phyloP scores from a whole-genome alignment of 2,329 filamentous ascomycete species.

The Davidsoniella eucalypti region DNA sequence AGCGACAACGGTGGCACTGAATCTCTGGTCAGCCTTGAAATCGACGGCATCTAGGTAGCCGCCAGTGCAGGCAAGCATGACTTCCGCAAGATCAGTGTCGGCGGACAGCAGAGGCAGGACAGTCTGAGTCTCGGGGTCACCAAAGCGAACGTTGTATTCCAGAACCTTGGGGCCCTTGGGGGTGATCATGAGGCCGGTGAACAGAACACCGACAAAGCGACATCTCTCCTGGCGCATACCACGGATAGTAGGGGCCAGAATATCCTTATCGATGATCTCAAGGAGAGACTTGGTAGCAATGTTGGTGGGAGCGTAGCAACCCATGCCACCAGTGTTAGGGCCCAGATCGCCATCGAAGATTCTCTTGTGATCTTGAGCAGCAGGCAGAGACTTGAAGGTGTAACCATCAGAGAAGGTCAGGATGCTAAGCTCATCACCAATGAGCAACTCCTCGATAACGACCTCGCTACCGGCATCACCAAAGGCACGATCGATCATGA shows the following conservation, averaged over 20 bases:
- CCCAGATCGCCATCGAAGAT: constrained; percentile 81
- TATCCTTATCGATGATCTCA: constrained; percentile 58
- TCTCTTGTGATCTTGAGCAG: constrained; percentile 93
- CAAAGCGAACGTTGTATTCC: constrained; percentile 88
- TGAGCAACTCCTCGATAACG: constrained; percentile 85
- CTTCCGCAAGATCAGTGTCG: constrained; percentile 69
- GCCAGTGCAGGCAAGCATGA: constrained; percentile 73
- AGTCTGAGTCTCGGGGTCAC: constrained; percentile 83
- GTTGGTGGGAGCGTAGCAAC: constrained; percentile 84
- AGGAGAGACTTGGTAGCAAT: constrained; percentile 62
- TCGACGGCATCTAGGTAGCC: constrained; percentile 55
- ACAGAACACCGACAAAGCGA: constrained; percentile 59
- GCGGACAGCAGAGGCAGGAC: constrained; percentile 60
- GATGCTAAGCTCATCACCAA: constrained; percentile 83
- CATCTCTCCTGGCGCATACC: constrained; percentile 72
- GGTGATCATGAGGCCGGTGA: constrained; percentile 90
- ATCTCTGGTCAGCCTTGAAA: constrained; percentile 51
- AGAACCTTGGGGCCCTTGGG: constrained; percentile 63
- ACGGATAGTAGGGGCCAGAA: constrained; percentile 77
- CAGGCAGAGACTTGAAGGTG: constrained; percentile 65
- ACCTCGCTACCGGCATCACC: constrained; percentile 77
- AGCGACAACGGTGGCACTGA: constrained; percentile 83
- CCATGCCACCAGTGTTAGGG: constrained; percentile 95
- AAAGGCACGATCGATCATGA: constrained; percentile 82
- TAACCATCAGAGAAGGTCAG: constrained; percentile 84